Evolutionary conservation across 2,329 filamentous ascomycete species (phyloP), one percentile per base, ranked within the genome.

Genomic region (Fusarium sp.): DNA sequence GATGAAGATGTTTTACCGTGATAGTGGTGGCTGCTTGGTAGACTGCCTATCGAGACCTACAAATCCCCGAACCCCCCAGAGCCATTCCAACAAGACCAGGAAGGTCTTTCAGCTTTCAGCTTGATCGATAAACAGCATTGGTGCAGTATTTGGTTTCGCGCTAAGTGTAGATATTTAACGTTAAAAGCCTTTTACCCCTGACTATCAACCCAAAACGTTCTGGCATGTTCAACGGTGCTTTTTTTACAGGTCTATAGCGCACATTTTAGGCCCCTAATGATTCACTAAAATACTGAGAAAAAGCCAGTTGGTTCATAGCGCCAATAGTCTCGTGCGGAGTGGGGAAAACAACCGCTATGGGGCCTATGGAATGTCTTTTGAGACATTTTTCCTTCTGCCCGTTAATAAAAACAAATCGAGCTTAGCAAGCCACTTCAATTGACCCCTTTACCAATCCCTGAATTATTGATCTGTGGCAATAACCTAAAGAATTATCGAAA

Each of bases 371-470:
- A 57, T 57, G 54, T 22, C 54, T 39, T 22, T 39, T 48, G 49
- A 49, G 9, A 62, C 63, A 50, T 63, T 57, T 37, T 1, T 3
- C n/a, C 59, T 35, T 59, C 51, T 58, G 25, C 33, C 22, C n/a
- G 13, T 49, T n/a, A 56, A 56, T 45, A 22, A 45, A 33, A 23
- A 9, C 32, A 49, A n/a, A 45, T 50, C 22, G 9, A 45, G 23
- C 44, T 57, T 40, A 33, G 44, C 45, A 57, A 64, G 40, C 58
- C 39, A 46, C 14, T 57, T 46, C 13, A 10, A 1, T 22, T 57
- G 39, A 46, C 19, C 14, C 14, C 19, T 20, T 45, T 6, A 22
- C 6, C 8, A 20, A 7, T n/a, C 9, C 6, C n/a, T 58, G 19
- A 20, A 15, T 15, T 13, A 22, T 13, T 32, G 37, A 35, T 9